These are phyloP conservation scores for Fusarium sp. DNA, from an alignment of 2,329 filamentous ascomycete species.

Conservation along the genomic window DNA sequence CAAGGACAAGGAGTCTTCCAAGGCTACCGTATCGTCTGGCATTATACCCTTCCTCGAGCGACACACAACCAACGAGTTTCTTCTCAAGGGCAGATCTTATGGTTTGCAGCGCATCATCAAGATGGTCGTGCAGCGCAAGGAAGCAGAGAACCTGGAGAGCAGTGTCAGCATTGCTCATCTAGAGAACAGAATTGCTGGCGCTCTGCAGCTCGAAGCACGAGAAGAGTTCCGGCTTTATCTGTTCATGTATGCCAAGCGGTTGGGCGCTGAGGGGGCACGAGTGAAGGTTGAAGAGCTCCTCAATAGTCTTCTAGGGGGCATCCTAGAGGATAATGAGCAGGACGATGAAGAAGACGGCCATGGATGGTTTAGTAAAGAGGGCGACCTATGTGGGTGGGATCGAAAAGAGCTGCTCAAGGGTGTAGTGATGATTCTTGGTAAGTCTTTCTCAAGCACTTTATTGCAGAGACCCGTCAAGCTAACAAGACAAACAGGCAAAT, in stretches of 20 bases:
- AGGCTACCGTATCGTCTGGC: constrained; percentile 81
- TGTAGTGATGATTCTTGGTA: constrained; percentile 93
- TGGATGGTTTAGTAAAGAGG: constrained; percentile 77
- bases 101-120: constrained; percentile 94
- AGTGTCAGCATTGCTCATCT: constrained; percentile 93
- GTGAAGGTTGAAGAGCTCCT: constrained; percentile 94
- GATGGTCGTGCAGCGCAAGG: constrained; percentile 86
- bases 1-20: constrained; percentile 63
- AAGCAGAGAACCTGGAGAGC: constrained; percentile 92
- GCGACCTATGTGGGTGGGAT: constrained; percentile 91
- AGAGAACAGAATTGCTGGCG: constrained; percentile 93
- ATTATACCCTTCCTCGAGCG: constrained; percentile 95
- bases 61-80: constrained; percentile 92
- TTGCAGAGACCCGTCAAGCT: constrained; percentile 44
- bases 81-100: constrained; percentile 92
- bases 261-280: constrained; percentile 89
- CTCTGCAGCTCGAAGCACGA: constrained; percentile 84
- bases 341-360: constrained; percentile 57
- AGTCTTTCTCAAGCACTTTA: constrained; percentile 53
- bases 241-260: constrained; percentile 97
- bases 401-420: constrained; percentile 89
- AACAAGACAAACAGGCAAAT: constrained; percentile 78
- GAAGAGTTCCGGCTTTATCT: constrained; percentile 96
- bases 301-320: constrained; percentile 83
- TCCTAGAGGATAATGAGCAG: constrained; percentile 70